Evolutionary conservation across 768 basidiomycete species (phyloP).

Genomic region (Mycena kentingensis): DNA sequence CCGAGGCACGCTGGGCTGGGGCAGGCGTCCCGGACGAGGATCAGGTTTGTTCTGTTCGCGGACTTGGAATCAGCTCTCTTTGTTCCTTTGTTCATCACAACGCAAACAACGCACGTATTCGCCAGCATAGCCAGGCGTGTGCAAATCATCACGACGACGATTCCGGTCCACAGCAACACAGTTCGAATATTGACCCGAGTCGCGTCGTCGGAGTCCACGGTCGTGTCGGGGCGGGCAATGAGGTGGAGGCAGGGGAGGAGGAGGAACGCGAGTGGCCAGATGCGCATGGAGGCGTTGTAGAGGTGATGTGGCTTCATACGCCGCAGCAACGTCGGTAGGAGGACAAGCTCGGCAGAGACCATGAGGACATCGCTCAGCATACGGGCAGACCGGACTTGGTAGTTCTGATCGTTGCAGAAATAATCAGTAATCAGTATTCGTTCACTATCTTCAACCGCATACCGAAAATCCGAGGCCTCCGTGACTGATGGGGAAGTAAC

Average conservation of each 20-base stretch:
- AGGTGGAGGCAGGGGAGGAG: constrained; percentile 51
- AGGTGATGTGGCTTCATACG: constrained; percentile 49
- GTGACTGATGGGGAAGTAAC: constrained; percentile 53
- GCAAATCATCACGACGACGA: constrained; percentile 42
- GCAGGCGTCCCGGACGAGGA: constrained; percentile 53
- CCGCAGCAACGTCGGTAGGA: constrained; percentile 55
- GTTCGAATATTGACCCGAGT: constrained; percentile 23
- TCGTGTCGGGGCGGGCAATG: constrained; percentile 36
- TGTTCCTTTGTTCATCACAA: too few relatives aligned
- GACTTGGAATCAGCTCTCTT: neutral
- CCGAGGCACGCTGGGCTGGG: constrained; percentile 53
- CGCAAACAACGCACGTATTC: constrained; percentile 44
- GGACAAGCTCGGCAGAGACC: constrained; percentile 50
- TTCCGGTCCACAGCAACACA: constrained; percentile 53
- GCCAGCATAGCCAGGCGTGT: constrained; percentile 47
- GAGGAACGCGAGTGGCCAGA: constrained; percentile 55
- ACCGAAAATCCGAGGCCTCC: constrained; percentile 48
- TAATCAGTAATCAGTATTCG: neutral
- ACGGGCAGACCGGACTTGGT: constrained; percentile 52
- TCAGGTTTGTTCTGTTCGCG: constrained; percentile 45
- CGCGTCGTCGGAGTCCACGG: constrained; percentile 7
- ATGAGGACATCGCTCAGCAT: constrained; percentile 48
- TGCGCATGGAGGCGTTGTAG: constrained; percentile 55
- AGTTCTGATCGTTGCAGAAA: constrained; percentile 32
- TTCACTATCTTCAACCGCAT: too few relatives aligned